phyloP scores from a whole-genome alignment of 2,329 filamentous ascomycete species.

The Penicillium janthinellum region DNA sequence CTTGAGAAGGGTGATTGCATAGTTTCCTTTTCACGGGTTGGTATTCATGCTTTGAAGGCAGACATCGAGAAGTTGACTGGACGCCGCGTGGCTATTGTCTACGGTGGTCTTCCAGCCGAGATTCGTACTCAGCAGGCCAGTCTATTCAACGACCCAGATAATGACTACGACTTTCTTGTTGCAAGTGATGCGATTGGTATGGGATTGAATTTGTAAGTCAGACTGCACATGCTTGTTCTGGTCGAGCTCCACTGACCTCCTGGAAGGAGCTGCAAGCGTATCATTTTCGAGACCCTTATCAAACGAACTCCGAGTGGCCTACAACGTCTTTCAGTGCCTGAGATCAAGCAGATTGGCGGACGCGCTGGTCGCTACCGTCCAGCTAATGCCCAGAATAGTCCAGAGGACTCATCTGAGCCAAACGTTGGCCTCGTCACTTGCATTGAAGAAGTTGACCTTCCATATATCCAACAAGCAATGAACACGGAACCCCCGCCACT shows the following conservation, averaged over 20 bases:
- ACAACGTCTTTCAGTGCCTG: constrained; percentile 66
- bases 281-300: constrained; percentile 77
- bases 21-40: constrained; percentile 80
- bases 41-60: constrained; percentile 76
- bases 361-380: constrained; percentile 84
- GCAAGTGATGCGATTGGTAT: constrained; percentile 97
- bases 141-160: constrained; percentile 92
- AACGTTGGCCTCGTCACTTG: constrained; percentile 75
- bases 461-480: constrained; percentile 65
- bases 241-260: constrained; percentile 16
- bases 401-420: constrained; percentile 20
- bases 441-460: constrained; percentile 70
- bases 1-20: constrained; percentile 89
- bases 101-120: constrained; percentile 88
- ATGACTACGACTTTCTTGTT: constrained; percentile 91
- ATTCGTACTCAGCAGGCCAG: constrained; percentile 88
- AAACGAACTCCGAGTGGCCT: constrained; percentile 69
- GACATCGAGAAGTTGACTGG: constrained; percentile 76
- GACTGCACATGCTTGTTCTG: background rate
- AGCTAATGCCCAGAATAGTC: constrained; percentile 45
- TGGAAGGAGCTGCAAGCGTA: constrained; percentile 72
- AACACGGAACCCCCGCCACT: constrained; percentile 65
- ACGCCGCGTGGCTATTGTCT: constrained; percentile 85
- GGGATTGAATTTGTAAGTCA: constrained; percentile 81
- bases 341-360: constrained; percentile 93